Percentiles rank a stretch among this genome's conserved stretches.
phyloP scores from a whole-genome alignment of 73 alveolate genomes.

The Tetrahymena thermophila region DNA sequence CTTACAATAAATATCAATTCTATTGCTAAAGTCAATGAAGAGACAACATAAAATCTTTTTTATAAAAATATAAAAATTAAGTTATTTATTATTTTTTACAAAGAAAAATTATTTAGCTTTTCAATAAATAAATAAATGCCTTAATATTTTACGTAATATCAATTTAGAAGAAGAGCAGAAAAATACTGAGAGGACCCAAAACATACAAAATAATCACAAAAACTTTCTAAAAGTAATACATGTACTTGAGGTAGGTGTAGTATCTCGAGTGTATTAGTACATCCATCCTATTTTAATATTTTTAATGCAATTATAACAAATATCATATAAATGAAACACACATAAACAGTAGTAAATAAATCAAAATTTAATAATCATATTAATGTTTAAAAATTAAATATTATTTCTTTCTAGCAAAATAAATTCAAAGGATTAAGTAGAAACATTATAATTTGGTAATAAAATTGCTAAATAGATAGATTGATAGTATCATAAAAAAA shows the following conservation, averaged over 20 bases:
- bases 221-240: neutral
- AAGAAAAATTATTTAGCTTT: no score
- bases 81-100: neutral
- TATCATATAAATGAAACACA: no score
- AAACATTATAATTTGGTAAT: neutral
- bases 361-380: no score
- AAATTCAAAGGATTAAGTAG: no score
- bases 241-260: neutral
- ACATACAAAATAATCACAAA: neutral
- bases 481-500: neutral
- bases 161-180: neutral
- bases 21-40: neutral
- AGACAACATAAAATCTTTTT: neutral
- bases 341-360: no score
- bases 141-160: neutral
- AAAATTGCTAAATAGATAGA: neutral
- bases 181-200: neutral
- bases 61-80: neutral
- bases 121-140: no score
- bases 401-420: no score
- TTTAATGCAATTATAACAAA: no score
- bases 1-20: neutral
- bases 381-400: no score
- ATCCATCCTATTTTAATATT: neutral
- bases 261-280: neutral